Evolutionary conservation across 164 flowering plant genomes (phyloP).

Genomic region (Sextonia rubra): DNA sequence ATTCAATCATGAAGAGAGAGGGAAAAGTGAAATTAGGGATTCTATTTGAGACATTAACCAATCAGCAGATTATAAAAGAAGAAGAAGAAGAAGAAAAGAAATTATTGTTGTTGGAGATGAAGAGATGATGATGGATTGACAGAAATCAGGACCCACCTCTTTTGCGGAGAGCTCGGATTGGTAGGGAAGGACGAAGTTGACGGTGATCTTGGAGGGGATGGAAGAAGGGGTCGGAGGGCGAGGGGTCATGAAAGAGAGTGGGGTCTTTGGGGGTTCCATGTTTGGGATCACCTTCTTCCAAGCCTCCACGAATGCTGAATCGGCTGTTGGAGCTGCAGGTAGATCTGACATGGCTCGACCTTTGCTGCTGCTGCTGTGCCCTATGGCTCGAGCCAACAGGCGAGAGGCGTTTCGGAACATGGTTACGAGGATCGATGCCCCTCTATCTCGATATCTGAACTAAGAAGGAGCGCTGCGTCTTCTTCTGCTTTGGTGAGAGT

Average conservation of each 20-base stretch:
- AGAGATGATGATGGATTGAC: neutral
- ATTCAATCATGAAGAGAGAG: too few species aligned
- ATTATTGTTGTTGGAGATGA: too few species aligned
- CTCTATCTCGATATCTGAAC: too few species aligned
- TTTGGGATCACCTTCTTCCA: constrained; percentile 37
- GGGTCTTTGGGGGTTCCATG: constrained; percentile 45
- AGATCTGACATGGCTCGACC: constrained; percentile 21
- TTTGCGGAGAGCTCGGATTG: constrained; percentile 50
- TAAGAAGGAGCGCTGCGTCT: too few species aligned
- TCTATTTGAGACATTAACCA: too few species aligned
- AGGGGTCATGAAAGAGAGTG: constrained; percentile 36
- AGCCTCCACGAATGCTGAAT: constrained; percentile 25
- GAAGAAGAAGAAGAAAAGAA: too few species aligned
- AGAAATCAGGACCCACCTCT: constrained; percentile 51
- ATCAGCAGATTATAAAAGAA: too few species aligned
- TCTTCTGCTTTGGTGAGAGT: too few species aligned
- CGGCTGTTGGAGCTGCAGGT: constrained; percentile 15
- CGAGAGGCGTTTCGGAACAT: constrained; percentile 28
- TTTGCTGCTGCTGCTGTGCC: neutral
- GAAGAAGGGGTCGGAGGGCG: constrained; percentile 55
- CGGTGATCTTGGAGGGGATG: constrained; percentile 73
- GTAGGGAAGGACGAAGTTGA: constrained; percentile 79
- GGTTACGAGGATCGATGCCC: too few species aligned
- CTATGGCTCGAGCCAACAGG: constrained; percentile 13
- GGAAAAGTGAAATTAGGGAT: too few species aligned